Base-by-base conservation (phyloP, 2,329 filamentous ascomycete species). In the Dryadomyces quercivorus region DNA sequence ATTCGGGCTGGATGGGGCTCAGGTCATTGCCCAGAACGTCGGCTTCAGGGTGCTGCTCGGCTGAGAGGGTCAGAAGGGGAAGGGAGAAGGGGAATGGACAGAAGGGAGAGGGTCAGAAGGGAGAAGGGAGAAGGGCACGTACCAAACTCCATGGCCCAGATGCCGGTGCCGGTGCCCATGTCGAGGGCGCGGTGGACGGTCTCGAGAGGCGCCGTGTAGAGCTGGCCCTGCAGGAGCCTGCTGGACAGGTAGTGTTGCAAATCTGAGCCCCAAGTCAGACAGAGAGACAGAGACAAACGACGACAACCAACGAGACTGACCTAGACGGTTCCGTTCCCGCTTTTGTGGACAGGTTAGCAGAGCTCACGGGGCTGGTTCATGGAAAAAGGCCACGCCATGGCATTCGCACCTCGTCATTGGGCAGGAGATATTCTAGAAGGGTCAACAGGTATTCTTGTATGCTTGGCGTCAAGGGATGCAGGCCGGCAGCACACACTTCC, bases 21-120 rank as follows among this genome's bases (percentile, higher is more conserved):
- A 86, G 71, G 61, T 87, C 83, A 6, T 79, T 84, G 31, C 81
- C 83, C 50, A 76, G 74, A 42, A 86, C 72, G 57, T 75, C 67
- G 10, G 82, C 70, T 40, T 60, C 52, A 7, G 54, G 57, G 26
- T 55, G 54, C 7, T 55, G 26, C 26, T 53, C 46, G 50, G 55
- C 54, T 56, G 21, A 9, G 22, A 48, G 22, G 26, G 21, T 13
- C 18, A 46, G 21, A 45, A 21, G 6, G 18, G 6, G 20, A 34
- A 20, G 4, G 10, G 16, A 15, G 5, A 43, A 5, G n/a, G n/a
- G n/a, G n/a, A n/a, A n/a, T n/a, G n/a, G n/a, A n/a, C n/a, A n/a
- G n/a, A n/a, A n/a, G n/a, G n/a, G n/a, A n/a, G n/a, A n/a, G n/a
- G n/a, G n/a, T n/a, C n/a, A n/a, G n/a, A n/a, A n/a, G n/a, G n/a